Conservation (phyloP, 345 rosid genomes). For the Moricandia moricandioides region DNA sequence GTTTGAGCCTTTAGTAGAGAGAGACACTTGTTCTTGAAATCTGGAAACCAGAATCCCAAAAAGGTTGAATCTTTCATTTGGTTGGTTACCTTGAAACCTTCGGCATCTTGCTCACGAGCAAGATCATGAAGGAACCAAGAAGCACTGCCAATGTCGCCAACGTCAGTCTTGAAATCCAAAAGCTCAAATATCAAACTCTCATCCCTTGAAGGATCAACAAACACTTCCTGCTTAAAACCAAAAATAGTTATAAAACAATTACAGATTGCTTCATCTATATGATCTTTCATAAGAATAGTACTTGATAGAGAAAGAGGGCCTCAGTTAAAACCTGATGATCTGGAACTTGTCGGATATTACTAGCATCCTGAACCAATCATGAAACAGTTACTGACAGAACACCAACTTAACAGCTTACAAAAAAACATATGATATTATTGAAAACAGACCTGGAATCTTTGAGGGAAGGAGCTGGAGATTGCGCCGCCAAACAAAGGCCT, state of each 20-base stretch:
- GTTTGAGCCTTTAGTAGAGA: neutral
- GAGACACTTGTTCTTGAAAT: neutral
- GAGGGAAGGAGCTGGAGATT: slow-evolving; percentile 47
- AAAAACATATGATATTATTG: neutral
- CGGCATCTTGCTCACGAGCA: slow-evolving; percentile 68
- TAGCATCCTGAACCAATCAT: slow-evolving; percentile 52
- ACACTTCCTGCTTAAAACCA: slow-evolving; percentile 58
- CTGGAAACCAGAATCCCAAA: neutral
- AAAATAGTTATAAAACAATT: neutral
- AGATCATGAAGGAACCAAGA: slow-evolving; percentile 79
- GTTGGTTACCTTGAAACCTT: slow-evolving; percentile 56
- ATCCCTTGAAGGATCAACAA: slow-evolving; percentile 74
- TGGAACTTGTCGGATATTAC: slow-evolving; percentile 67
- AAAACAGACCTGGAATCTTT: slow-evolving; percentile 53
- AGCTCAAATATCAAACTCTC: slow-evolving; percentile 88
- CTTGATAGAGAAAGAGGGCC: neutral
- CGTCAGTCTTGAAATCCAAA: slow-evolving; percentile 64
- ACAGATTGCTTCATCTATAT: neutral
- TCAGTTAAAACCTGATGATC: slow-evolving; percentile 66
- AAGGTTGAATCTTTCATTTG: neutral
- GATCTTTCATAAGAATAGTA: neutral
- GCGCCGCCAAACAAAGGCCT: slow-evolving; percentile 69
- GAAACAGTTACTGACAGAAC: neutral
- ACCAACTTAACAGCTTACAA: neutral
- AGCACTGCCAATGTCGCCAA: slow-evolving; percentile 59